Conservation (phyloP, 441 rosid species). For the Erodium trifolium region DNA sequence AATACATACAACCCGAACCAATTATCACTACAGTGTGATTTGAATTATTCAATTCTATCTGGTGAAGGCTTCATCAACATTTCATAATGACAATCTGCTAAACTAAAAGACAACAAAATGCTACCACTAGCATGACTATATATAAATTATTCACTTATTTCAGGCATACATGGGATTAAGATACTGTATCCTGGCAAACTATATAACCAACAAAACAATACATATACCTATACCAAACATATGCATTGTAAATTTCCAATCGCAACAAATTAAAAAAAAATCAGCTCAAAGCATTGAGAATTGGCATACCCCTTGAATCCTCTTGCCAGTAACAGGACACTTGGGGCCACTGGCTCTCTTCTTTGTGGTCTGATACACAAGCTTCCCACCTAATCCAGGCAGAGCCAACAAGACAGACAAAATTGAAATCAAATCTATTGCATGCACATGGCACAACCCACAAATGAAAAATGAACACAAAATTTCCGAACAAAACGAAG, state of each 20-base stretch:
- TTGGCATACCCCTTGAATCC: slow-evolving; percentile 8
- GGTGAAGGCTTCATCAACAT: background rate
- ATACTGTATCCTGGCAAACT: background rate
- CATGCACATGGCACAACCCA: background rate
- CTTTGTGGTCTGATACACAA: slow-evolving; percentile 8
- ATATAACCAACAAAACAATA: background rate
- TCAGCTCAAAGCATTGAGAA: background rate
- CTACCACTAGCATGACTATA: background rate
- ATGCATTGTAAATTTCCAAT: background rate
- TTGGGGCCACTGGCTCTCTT: slow-evolving; percentile 10
- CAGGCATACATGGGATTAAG: background rate
- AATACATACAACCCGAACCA: background rate
- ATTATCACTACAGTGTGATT: background rate
- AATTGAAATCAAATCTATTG: too few species aligned
- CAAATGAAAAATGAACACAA: background rate
- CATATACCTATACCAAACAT: background rate
- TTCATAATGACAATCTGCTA: background rate
- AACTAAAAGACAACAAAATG: background rate
- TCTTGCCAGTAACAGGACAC: slow-evolving; percentile 9
- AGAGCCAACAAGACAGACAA: too few species aligned
- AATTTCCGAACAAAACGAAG: background rate
- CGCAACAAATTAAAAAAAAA: background rate
- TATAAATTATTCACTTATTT: background rate
- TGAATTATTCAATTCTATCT: background rate
- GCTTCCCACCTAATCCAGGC: slow-evolving; percentile 1